Evolutionary conservation across 108 stramenopile species (phyloP), one percentile per base, ranked within the genome.

Genomic region (Cyclostephanos tholiformis): DNA sequence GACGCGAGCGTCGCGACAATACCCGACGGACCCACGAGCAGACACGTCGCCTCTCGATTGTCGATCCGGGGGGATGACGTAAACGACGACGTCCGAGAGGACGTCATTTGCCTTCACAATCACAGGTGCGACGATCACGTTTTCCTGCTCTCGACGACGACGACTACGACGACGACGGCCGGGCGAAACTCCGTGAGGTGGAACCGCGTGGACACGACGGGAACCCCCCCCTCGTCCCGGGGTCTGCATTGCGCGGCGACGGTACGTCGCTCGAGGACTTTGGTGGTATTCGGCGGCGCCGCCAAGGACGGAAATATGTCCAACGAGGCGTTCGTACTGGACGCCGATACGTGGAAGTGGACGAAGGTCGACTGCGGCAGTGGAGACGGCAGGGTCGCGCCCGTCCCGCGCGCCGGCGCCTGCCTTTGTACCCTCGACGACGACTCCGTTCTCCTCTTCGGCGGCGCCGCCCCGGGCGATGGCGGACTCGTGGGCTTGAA

Each of bases 91-190:
- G 27, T 7, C 2, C 30, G 30, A n/a, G 36, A 38, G 30, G 63
- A 74, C 29, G 38, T 61, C 1, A 65, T 88, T 17, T 62, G 88
- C n/a, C 19, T 92, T 6, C 91, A 92, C 78, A 92, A 84, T 71
- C 89, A 89, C 72, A 82, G 91, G 53, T 92, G 87, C 63, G 76
- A 65, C 19, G 85, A 89, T 72, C 84, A 85, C 64, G 86, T 91
- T 8, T 56, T 81, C 35, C n/a, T 91, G 7, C 77, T 72, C 12
- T 63, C 25, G 13, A 69, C 58, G 48, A 14, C 41, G 81, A 61
- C 41, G 60, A 61, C 23, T 17, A 14, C 11, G 41, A 10, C 41
- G 9, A 12, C 9, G 46, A 46, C 26, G 52, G 16, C 32, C 63
- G 29, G 52, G 13, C 57, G n/a, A 36, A 17, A 2, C 57, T 26